Evolutionary conservation across 2,329 filamentous ascomycete species (phyloP), one percentile per base, ranked within the genome.

Genomic region (Pseudocercospora musae): DNA sequence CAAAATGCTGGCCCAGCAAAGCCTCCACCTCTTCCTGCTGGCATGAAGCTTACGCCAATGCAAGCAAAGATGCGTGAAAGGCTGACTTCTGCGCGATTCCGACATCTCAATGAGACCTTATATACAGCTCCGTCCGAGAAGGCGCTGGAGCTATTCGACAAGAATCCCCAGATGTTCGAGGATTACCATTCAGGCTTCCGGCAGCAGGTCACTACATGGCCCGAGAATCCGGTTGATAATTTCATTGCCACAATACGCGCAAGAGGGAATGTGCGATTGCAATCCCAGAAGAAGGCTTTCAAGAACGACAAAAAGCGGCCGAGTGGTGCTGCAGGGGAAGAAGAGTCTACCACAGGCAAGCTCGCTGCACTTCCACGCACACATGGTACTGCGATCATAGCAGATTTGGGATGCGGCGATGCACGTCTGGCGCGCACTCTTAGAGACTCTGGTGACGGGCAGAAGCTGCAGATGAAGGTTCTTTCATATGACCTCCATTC

Each of bases 131-230:
- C 93, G 0, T 99, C 95, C 0, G 81, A 82, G 37, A 87, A 95
- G 68, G 90, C 95, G n/a, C 87, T 95, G 69, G 80, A 84, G 56
- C 86, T 98, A 23, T 98, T 99, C 80, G 82, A 86, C 57, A 82
- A 89, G 33, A 91, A 91, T 55, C 95, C 95, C 0, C 91, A 96
- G 74, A 93, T 98, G 84, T 99, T 98, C 79, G 84, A 87, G 69
- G 93, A 98, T 78, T 99, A 99, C 78, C 95, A 99, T 79, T 89
- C 92, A 64, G 95, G 95, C 33, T 99, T 99, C 83, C 89, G 93
- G 0, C 90, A 93, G 58, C 95, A 99, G 79, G 95, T 98, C 62
- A 89, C 91, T 73, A 90, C 93, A 2, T 99, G 95, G 95, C 95
- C 95, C 7, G 91, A 94, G 73, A 99, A 99, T 78, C 95, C 95